Conservation (phyloP, 192 early-diverging fungal genomes). For the Entomortierella lignicola region DNA sequence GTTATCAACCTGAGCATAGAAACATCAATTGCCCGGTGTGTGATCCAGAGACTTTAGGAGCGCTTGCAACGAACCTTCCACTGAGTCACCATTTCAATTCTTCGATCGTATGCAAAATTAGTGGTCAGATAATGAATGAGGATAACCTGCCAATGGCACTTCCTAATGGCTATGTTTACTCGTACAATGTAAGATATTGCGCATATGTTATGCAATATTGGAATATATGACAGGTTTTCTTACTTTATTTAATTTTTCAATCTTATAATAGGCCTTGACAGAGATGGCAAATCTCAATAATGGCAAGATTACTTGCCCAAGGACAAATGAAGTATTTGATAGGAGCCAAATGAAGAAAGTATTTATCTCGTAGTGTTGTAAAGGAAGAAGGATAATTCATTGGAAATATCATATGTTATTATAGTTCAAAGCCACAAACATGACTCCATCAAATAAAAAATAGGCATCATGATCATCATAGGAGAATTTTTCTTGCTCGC, state of each 20-base stretch:
- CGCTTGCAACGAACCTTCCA: slow-evolving; percentile 86
- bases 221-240: too few relatives aligned
- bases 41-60: slow-evolving; percentile 83
- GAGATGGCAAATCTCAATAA: slow-evolving; percentile 76
- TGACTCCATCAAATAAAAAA: too few relatives aligned
- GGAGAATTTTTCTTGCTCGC: slow-evolving; percentile 8
- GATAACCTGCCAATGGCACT: slow-evolving; percentile 96
- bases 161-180: slow-evolving; percentile 98
- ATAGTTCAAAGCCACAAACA: too few relatives aligned
- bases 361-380: slow-evolving; percentile 64
- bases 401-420: too few relatives aligned
- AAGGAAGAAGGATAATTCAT: too few relatives aligned
- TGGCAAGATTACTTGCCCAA: slow-evolving; percentile 79
- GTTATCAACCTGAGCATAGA: slow-evolving; percentile 77
- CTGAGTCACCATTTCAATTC: slow-evolving; percentile 96
- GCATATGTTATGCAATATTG: too few relatives aligned
- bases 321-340: slow-evolving; percentile 68
- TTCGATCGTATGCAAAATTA: slow-evolving; percentile 91
- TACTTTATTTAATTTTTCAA: neutral
- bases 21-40: slow-evolving; percentile 98
- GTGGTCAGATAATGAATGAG: slow-evolving; percentile 95
- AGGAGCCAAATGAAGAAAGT: slow-evolving; percentile 78
- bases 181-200: slow-evolving; percentile 70
- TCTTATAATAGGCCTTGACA: slow-evolving; percentile 64
- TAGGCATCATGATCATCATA: too few relatives aligned